phyloP scores from a whole-genome alignment of 2,329 filamentous ascomycete species.

The Claviceps monticola region DNA sequence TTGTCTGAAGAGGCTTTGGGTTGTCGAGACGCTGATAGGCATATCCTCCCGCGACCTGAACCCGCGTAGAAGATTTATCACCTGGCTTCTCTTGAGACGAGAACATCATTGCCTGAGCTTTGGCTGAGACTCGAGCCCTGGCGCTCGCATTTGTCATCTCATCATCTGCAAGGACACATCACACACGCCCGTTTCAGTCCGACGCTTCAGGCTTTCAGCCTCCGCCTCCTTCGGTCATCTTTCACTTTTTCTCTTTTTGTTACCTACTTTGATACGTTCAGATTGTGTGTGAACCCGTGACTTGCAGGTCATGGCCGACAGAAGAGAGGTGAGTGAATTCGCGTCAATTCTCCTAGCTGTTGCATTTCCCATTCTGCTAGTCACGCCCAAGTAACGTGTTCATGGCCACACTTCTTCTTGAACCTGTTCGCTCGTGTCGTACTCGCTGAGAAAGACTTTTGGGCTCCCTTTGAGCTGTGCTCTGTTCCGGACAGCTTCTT shows the following conservation, averaged over 20 bases:
- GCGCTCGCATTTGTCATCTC: not conserved
- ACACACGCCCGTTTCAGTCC: not conserved
- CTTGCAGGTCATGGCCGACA: not conserved
- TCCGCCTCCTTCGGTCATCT: not conserved
- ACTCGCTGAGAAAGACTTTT: not conserved
- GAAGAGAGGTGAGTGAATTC: slow-evolving; percentile 7
- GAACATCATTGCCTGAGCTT: not conserved
- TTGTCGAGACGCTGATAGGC: not conserved
- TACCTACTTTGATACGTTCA: not conserved
- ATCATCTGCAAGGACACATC: not conserved
- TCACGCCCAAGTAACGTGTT: not conserved
- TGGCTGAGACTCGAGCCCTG: not conserved
- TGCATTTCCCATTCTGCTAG: not conserved
- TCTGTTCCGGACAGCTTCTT: not conserved
- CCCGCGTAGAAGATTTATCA: not conserved
- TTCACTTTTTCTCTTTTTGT: not conserved
- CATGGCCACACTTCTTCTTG: not conserved
- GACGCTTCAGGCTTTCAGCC: not conserved
- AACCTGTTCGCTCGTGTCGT: not conserved
- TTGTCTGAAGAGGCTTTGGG: not conserved
- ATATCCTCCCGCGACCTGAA: not conserved
- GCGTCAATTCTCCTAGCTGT: not conserved
- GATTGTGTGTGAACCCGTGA: not conserved
- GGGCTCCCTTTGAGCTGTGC: not conserved
- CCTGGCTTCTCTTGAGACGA: not conserved